Base-by-base conservation (phyloP, 2,329 filamentous ascomycete species). In the Fusarium albidum region DNA sequence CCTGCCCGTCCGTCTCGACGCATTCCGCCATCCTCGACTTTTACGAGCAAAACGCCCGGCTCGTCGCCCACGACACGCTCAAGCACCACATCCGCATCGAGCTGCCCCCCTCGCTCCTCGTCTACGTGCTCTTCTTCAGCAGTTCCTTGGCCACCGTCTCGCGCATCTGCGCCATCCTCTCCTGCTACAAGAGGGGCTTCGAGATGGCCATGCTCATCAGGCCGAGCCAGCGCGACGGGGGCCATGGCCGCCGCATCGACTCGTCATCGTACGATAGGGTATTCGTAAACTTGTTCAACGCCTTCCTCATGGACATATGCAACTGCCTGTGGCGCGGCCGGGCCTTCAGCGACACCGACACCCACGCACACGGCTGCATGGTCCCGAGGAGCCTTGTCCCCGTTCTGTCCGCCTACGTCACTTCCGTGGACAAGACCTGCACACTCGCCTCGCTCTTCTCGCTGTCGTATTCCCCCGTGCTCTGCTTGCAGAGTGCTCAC, bases 231-330 rank as follows among this genome's bases (percentile, higher is more conserved):
- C 66, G 58, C 56, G 38, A 72, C 17, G 56, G 60, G 41, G 64
- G 60, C 21, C 49, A 65, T 40, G 64, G 60, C 21, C 49, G 65
- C 14, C 65, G 59, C 9, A 65, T 75, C 35, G 68, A 74, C 54
- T 67, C 71, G 6, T 69, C 71, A 14, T 70, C 75, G 10, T 88
- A 87, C 56, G 79, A 85, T 25, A 78, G 82, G 34, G 74, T 78
- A 27, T 83, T 88, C 49, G 83, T 92, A 33, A 83, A 85, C 59
- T 75, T 82, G 18, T 93, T 95, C 75, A 96, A 96, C 69, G 88
- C 88, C 17, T 92, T 89, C 69, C 81, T 96, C 27, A 93, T 95
- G 85, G 92, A 96, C 68, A 82, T 92, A 27, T 93, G 91, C 77
- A 96, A 96, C 69, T 85, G 90, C 43, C 71, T 95, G 39, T 96